phyloP scores from a whole-genome alignment of 768 basidiomycete species.

The Lepiota brunneoincarnata region DNA sequence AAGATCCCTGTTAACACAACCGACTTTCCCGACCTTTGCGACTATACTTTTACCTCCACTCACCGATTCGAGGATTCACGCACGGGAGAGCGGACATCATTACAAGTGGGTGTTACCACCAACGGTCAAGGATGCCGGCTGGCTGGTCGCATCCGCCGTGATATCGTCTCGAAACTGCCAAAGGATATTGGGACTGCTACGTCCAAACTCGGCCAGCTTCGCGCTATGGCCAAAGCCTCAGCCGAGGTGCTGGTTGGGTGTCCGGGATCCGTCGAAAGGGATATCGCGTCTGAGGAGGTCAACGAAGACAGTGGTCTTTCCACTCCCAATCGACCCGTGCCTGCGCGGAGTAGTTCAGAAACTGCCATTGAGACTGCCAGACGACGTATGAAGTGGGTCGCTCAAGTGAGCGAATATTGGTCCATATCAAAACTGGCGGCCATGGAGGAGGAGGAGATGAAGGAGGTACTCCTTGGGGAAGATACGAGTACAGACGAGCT shows the following conservation, averaged over 20 bases:
- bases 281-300: slow-evolving; percentile 37
- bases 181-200: slow-evolving; percentile 74
- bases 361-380: slow-evolving; percentile 43
- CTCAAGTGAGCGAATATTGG: slow-evolving; percentile 97
- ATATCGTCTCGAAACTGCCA: slow-evolving; percentile 76
- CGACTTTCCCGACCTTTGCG: slow-evolving; percentile 82
- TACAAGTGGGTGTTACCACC: slow-evolving; percentile 84
- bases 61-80: slow-evolving; percentile 70
- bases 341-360: slow-evolving; percentile 40
- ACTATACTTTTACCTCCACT: slow-evolving; percentile 84
- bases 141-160: slow-evolving; percentile 73
- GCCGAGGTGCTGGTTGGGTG: slow-evolving; percentile 19
- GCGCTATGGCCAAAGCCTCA: slow-evolving; percentile 46
- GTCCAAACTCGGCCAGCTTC: slow-evolving; percentile 66
- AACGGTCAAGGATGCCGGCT: slow-evolving; percentile 91
- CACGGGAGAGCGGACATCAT: slow-evolving; percentile 42
- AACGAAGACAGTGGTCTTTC: slow-evolving; percentile 50
- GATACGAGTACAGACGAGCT: slow-evolving; percentile 13
- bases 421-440: slow-evolving; percentile 71
- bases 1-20: slow-evolving; percentile 83
- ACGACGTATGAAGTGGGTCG: slow-evolving; percentile 88
- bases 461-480: slow-evolving; percentile 50
- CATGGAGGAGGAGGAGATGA: slow-evolving; percentile 69
- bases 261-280: slow-evolving; percentile 17
- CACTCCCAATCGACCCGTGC: slow-evolving; percentile 73